These are phyloP conservation scores for Apophysomyces variabilis DNA, from an alignment of 371 early-diverging fungal genomes.

Conservation along the genomic window DNA sequence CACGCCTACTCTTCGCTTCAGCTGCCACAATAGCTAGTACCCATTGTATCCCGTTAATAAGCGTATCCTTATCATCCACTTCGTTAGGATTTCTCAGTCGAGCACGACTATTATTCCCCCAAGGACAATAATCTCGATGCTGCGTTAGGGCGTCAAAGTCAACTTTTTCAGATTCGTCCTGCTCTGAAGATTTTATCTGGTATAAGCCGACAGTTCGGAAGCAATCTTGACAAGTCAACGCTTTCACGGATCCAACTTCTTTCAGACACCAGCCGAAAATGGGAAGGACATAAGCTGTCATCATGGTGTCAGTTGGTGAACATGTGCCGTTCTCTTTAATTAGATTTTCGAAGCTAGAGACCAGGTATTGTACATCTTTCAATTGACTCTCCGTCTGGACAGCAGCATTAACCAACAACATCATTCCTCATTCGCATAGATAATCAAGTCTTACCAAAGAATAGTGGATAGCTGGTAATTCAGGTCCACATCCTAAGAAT, in stretches of 20 bases:
- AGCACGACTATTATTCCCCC: neutral
- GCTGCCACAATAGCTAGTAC: neutral
- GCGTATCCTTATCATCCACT: slow-evolving; percentile 1
- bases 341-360: neutral
- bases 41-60: neutral
- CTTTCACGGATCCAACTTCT: slow-evolving; percentile 2
- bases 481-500: neutral
- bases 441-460: neutral
- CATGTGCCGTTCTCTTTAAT: neutral
- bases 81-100: neutral
- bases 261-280: neutral
- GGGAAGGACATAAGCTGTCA: neutral
- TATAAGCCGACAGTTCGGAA: neutral
- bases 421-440: neutral
- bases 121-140: neutral
- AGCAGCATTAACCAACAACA: neutral
- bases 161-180: neutral
- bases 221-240: slow-evolving; percentile 4
- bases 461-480: neutral
- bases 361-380: neutral
- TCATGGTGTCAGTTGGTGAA: neutral
- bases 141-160: neutral
- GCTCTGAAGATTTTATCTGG: neutral
- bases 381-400: neutral
- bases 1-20: neutral